These are phyloP conservation scores for Myochromella boudieri DNA, from an alignment of 768 basidiomycete species.

Conservation along the genomic window DNA sequence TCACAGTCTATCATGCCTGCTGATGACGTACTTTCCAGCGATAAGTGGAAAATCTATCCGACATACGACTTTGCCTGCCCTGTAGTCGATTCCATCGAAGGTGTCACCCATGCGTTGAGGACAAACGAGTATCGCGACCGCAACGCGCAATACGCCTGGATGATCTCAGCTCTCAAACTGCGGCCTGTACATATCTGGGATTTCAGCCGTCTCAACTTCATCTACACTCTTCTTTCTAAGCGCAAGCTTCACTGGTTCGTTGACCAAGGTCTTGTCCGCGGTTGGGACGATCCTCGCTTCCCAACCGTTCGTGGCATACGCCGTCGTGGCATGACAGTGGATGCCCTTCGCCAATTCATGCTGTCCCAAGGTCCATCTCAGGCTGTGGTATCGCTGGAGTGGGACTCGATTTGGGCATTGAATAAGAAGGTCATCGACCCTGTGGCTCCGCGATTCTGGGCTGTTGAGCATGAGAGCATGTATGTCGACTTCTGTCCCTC, in stretches of 20 bases:
- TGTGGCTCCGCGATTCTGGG: slow-evolving; percentile 89
- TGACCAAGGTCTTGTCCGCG: slow-evolving; percentile 79
- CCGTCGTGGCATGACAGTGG: slow-evolving; percentile 92
- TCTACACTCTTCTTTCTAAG: slow-evolving; percentile 95
- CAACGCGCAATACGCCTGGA: slow-evolving; percentile 97
- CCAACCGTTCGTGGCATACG: slow-evolving; percentile 98
- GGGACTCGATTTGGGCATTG: slow-evolving; percentile 95
- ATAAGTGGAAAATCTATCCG: slow-evolving; percentile 96
- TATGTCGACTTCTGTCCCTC: too few species aligned
- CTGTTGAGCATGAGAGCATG: slow-evolving; percentile 74
- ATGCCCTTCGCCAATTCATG: slow-evolving; percentile 97
- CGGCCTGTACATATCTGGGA: slow-evolving; percentile 93
- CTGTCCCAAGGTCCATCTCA: slow-evolving; percentile 95
- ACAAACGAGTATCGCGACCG: slow-evolving; percentile 99
- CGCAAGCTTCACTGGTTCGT: slow-evolving; percentile 98
- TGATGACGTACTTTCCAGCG: slow-evolving; percentile 39
- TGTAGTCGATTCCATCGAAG: slow-evolving; percentile 92
- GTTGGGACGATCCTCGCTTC: slow-evolving; percentile 99
- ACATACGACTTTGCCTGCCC: slow-evolving; percentile 99
- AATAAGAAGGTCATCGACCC: slow-evolving; percentile 99
- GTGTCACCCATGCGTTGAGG: slow-evolving; percentile 93
- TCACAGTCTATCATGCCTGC: not conserved
- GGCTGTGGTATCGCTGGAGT: slow-evolving; percentile 89
- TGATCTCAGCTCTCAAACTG: slow-evolving; percentile 80
- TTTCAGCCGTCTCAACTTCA: slow-evolving; percentile 95